A percentile compares a stretch with the other conserved stretches of the same genome.
Evolutionary conservation across 768 basidiomycete genomes (phyloP).

Genomic region (Suillus clintonianus): DNA sequence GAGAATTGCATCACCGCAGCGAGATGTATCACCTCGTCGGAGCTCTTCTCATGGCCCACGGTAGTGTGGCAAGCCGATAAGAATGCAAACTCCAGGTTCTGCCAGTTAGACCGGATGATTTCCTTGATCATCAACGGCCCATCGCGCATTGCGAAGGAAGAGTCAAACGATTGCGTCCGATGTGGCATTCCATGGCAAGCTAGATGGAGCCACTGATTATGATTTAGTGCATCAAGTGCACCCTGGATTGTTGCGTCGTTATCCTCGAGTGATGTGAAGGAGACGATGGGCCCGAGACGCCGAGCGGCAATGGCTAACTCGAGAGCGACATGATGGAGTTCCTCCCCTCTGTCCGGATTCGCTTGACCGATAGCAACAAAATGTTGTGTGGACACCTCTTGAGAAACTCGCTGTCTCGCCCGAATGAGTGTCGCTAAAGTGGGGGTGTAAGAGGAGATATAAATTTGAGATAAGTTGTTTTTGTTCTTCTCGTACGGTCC

Average conservation of each 20-base stretch:
- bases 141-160: conserved; percentile 16
- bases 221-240: conserved; percentile 4
- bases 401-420: no score
- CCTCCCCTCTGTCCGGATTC: no score
- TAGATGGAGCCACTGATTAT: conserved; percentile 16
- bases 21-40: conserved; percentile 21
- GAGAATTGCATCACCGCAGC: conserved; percentile 23
- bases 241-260: not conserved
- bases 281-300: no score
- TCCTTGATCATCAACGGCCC: conserved; percentile 10
- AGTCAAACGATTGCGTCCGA: conserved; percentile 10
- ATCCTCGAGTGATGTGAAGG: not conserved
- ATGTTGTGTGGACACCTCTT: no score
- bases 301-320: no score
- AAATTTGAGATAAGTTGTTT: no score
- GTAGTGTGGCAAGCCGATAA: conserved; percentile 27
- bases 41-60: conserved; percentile 12
- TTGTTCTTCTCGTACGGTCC: not conserved
- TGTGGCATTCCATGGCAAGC: conserved; percentile 21
- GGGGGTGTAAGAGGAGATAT: no score
- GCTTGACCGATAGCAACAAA: no score
- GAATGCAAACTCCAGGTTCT: conserved; percentile 18
- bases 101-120: conserved; percentile 10
- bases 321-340: no score
- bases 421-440: no score